Base-by-base conservation (phyloP, 2,329 filamentous ascomycete genomes). In the Alternaria arbusti region DNA sequence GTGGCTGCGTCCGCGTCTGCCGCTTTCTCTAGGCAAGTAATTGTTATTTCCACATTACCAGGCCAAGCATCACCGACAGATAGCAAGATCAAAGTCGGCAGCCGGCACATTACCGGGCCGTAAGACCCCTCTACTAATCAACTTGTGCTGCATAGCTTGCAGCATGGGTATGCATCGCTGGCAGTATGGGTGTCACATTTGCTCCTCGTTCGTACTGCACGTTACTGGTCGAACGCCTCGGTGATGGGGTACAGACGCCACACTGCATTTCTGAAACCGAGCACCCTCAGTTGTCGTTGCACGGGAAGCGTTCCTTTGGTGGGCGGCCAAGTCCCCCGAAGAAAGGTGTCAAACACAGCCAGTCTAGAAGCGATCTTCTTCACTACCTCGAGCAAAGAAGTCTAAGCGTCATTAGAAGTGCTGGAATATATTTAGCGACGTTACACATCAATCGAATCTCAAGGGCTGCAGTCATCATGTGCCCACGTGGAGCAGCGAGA, bases 351-450 rank as follows among this genome's bases (percentile, higher is more conserved):
- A 23, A 54, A 36, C 26, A 49, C 49, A 46, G 25, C 52, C 32
- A 51, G 23, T 43, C 20, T 62, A 52, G 28, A 28, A 30, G 51
- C 43, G 44, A 36, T 57, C 32, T 22, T 32, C n/a, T 51, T 12
- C 40, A 54, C 50, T 15, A 26, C n/a, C 7, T 32, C 17, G 40
- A 36, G 23, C 11, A 22, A 44, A 52, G 25, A 47, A 61, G 20
- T 65, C 47, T 61, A 65, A 40, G 55, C 59, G 62, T 69, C 68
- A 68, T 69, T n/a, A 66, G n/a, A 30, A 54, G 59, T 45, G 25
- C 26, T 44, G 25, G 26, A n/a, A 40, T 59, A 23, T 30, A 54
- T 55, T 45, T 54, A 57, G 56, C 57, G 52, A 54, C 17, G 57
- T 64, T 58, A 57, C 58, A 63, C 62, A 58, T 22, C 23, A 46